These are phyloP conservation scores for Penicillium sp. DNA, from an alignment of 2,329 filamentous ascomycete genomes.

Conservation along the genomic window DNA sequence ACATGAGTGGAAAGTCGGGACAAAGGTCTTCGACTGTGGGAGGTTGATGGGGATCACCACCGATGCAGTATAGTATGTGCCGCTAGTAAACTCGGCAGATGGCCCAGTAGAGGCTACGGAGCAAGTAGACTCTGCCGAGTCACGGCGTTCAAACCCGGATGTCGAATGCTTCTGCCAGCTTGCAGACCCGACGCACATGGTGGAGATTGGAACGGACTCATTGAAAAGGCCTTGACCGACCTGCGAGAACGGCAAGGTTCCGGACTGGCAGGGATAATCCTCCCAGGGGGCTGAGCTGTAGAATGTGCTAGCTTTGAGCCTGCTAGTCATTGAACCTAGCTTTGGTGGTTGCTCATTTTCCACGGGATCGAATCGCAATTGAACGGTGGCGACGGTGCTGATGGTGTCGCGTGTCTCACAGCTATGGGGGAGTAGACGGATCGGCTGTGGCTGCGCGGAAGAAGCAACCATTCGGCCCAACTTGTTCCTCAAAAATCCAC, in stretches of 20 bases:
- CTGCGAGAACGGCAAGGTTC: slow-evolving; percentile 44
- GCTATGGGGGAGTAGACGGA: slow-evolving; percentile 53
- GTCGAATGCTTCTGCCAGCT: slow-evolving; percentile 58
- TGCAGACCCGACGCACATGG: slow-evolving; percentile 60
- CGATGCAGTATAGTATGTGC: slow-evolving; percentile 63
- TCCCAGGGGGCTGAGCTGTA: slow-evolving; percentile 58
- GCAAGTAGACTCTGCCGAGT: slow-evolving; percentile 34
- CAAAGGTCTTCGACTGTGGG: slow-evolving; percentile 63
- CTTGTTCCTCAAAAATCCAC: slow-evolving; percentile 63
- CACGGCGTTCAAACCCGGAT: slow-evolving; percentile 33
- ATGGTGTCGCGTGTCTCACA: slow-evolving; percentile 45
- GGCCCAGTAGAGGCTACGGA: slow-evolving; percentile 37
- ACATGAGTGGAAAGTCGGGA: slow-evolving; percentile 73
- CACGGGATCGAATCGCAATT: slow-evolving; percentile 64
- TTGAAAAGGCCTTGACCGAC: slow-evolving; percentile 56
- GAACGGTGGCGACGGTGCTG: slow-evolving; percentile 60
- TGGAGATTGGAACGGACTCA: slow-evolving; percentile 58
- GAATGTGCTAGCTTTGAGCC: slow-evolving; percentile 62
- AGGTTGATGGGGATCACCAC: slow-evolving; percentile 67
- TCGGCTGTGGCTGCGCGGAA: slow-evolving; percentile 61
- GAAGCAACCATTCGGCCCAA: slow-evolving; percentile 62
- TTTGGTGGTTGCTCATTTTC: slow-evolving; percentile 57
- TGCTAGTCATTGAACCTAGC: slow-evolving; percentile 57
- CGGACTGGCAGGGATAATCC: slow-evolving; percentile 52
- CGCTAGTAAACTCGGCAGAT: slow-evolving; percentile 42